These are phyloP conservation scores for Ophiosphaerella korrae DNA, from an alignment of 2,329 filamentous ascomycete genomes.

Conservation along the genomic window DNA sequence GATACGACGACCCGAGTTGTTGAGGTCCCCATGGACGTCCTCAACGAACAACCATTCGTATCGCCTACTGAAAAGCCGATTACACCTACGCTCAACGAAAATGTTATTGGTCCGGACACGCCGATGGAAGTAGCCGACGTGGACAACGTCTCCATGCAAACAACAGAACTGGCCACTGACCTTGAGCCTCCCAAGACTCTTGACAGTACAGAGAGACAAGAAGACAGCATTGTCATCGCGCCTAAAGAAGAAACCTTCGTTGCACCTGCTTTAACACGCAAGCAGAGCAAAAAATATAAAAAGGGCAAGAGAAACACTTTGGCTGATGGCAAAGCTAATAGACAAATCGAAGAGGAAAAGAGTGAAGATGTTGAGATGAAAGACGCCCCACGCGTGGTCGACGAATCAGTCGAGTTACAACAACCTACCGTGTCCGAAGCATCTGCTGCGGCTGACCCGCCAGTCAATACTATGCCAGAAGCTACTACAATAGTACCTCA, in stretches of 20 bases:
- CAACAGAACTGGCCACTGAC: too few species aligned
- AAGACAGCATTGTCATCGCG: slow-evolving; percentile 10
- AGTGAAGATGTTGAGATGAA: slow-evolving; percentile 4
- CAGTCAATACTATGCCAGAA: not conserved
- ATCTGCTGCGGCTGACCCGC: not conserved
- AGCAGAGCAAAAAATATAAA: slow-evolving; percentile 39
- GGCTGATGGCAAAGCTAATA: slow-evolving; percentile 2
- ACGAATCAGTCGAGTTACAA: not conserved
- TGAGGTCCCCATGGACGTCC: not conserved
- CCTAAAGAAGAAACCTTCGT: slow-evolving; percentile 2
- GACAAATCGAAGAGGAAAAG: not conserved
- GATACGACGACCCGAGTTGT: not conserved
- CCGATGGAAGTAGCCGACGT: too few species aligned
- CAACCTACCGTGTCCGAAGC: not conserved
- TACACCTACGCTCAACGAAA: too few species aligned
- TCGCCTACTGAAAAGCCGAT: too few species aligned
- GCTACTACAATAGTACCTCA: not conserved
- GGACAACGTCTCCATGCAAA: too few species aligned
- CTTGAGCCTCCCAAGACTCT: not conserved
- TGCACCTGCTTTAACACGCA: slow-evolving; percentile 22
- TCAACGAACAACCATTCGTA: too few species aligned
- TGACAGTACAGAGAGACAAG: not conserved
- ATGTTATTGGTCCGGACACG: too few species aligned
- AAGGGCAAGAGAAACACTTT: slow-evolving; percentile 29
- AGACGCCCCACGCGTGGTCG: not conserved